Evolutionary conservation across 2,329 filamentous ascomycete species (phyloP).

Genomic region (Arthrobotrys iridis): DNA sequence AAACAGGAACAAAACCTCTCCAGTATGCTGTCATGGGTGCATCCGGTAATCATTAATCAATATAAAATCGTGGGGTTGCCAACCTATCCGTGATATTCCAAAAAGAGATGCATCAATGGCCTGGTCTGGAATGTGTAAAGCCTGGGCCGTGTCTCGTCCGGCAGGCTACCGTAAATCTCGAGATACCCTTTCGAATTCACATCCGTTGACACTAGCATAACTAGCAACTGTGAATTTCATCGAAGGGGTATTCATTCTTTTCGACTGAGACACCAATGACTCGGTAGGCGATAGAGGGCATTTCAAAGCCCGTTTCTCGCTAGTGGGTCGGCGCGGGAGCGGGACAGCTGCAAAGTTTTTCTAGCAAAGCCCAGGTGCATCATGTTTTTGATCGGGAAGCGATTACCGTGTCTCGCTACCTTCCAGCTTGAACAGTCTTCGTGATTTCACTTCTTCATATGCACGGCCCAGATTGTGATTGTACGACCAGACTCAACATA

Average conservation of each 20-base stretch:
- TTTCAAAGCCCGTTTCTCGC: slow-evolving; percentile 22
- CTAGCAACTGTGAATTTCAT: slow-evolving; percentile 4
- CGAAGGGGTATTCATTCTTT: background rate
- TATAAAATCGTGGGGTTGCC: slow-evolving; percentile 43
- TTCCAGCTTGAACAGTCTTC: background rate
- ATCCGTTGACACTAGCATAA: background rate
- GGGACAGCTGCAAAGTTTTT: slow-evolving; percentile 25
- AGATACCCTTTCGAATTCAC: background rate
- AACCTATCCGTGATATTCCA: slow-evolving; percentile 24
- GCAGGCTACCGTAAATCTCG: slow-evolving; percentile 1
- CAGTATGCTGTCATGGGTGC: slow-evolving; percentile 23
- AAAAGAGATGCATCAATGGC: slow-evolving; percentile 23
- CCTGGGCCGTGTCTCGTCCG: slow-evolving; percentile 11
- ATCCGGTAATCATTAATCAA: slow-evolving; percentile 36
- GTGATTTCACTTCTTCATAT: background rate
- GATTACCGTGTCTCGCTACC: slow-evolving; percentile 14
- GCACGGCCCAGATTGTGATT: slow-evolving; percentile 32
- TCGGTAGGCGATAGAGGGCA: background rate
- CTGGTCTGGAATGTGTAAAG: slow-evolving; percentile 29
- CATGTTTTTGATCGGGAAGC: slow-evolving; percentile 10
- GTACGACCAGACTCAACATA: background rate
- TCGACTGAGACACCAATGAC: slow-evolving; percentile 7
- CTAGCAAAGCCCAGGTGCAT: slow-evolving; percentile 2
- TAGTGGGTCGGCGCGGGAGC: slow-evolving; percentile 40
- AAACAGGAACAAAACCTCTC: background rate